Evolutionary conservation across 768 basidiomycete genomes (phyloP), one percentile per base, ranked within the genome.

Genomic region (Phlebiopsis flavidoalba): DNA sequence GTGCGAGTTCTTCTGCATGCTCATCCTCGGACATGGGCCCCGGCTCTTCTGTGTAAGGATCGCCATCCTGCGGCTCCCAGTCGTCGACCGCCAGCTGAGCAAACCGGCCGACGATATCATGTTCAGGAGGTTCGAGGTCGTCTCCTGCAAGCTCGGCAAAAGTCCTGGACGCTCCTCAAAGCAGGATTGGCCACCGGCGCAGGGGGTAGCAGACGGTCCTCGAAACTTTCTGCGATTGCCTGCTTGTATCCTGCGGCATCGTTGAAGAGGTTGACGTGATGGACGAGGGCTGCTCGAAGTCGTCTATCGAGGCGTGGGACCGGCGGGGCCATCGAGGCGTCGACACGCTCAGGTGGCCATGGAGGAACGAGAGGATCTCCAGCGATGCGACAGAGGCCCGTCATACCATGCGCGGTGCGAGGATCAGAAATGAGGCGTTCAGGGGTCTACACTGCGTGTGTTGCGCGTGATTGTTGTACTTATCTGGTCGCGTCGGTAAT

Each of bases 121-220:
- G 67, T 63, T 80, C 79, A 15, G 53, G 66, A 0, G 67, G 58
- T 53, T 64, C 73, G 15, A 82, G 73, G 59, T 80, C 76, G 15
- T 70, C 68, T n/a, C 69, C 76, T 14, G 82, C 73, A n/a, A 82
- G 76, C 19, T 76, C 67, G 6, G 71, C 74, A 60, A 81, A n/a
- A 79, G 22, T 75, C 73, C 19, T 71, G 70, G 19, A 67, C 47
- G 24, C 58, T 59, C 36, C 35, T 22, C 10, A 50, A 49, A 10
- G 58, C 58, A n/a, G 49, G 49, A 21, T 48, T 50, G n/a, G 31
- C 35, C 22, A 14, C 57, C 21, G 54, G 40, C 17, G 17, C 4
- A 24, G 21, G 31, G 8, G 35, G 19, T 8, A n/a, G 24, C 6
- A 24, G 11, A 24, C 40, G 57, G 21, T 26, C 1, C 15, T 37